Percentiles rank a stretch among this genome's conserved stretches.
phyloP scores from a whole-genome alignment of 176 grass and related monocot genomes.

The Paspalum notatum region DNA sequence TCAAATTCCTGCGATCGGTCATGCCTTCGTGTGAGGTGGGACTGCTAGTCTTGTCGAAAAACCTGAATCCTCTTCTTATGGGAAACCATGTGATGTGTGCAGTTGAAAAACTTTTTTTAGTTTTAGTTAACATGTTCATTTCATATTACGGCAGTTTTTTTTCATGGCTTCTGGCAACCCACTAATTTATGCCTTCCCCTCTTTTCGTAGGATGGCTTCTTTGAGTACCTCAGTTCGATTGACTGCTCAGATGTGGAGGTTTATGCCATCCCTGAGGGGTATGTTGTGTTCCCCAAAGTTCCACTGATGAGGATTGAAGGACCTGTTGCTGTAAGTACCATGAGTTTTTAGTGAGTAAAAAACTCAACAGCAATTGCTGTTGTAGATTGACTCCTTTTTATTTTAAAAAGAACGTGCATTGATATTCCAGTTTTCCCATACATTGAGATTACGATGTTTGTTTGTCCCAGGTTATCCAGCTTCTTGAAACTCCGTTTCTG shows the following conservation, averaged over 20 bases:
- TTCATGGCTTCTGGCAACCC: not conserved
- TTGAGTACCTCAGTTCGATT: constrained; percentile 78
- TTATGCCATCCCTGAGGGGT: constrained; percentile 88
- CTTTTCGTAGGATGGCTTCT: constrained; percentile 74
- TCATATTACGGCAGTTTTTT: not conserved
- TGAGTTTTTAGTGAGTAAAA: constrained; percentile 36
- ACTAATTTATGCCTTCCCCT: not conserved
- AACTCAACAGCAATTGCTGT: not conserved
- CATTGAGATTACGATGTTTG: not conserved
- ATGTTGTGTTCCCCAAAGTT: constrained; percentile 93
- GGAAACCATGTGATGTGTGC: not conserved
- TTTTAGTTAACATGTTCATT: not conserved
- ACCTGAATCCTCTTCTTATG: not conserved
- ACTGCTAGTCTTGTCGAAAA: constrained; percentile 13
- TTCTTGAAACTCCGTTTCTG: constrained; percentile 96
- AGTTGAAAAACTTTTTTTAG: not conserved
- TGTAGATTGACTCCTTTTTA: not conserved
- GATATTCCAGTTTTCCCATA: not conserved
- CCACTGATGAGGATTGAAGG: constrained; percentile 91
- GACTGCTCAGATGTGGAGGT: constrained; percentile 94
- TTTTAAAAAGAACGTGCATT: not conserved
- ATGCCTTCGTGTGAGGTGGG: constrained; percentile 84
- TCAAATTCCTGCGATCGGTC: constrained; percentile 65
- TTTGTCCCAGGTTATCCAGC: constrained; percentile 70
- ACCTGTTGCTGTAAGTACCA: constrained; percentile 84